Evolutionary conservation across 371 early-diverging fungal species (phyloP).

Genomic region (Rhizopus stolonifer): DNA sequence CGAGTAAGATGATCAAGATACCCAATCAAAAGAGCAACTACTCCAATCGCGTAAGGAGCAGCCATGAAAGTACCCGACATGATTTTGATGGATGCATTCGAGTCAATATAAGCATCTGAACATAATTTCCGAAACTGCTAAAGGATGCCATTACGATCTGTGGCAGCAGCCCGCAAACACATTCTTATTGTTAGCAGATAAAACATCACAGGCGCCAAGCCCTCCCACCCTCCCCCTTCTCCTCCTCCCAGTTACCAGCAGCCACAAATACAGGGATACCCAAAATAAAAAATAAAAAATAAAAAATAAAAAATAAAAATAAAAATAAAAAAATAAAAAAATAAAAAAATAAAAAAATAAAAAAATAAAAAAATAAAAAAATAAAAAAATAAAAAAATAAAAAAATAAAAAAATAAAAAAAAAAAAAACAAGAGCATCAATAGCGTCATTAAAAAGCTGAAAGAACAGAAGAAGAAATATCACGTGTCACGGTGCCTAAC

Average conservation of each 20-base stretch:
- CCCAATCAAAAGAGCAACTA: conserved; percentile 54
- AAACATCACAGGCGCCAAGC: conserved; percentile 61
- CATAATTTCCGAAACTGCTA: conserved; percentile 61
- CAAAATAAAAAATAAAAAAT: no score
- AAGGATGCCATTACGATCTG: conserved; percentile 45
- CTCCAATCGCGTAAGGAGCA: conserved; percentile 80
- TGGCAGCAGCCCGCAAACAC: conserved; percentile 73
- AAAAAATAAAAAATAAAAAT: no score
- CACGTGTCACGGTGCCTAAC: conserved; percentile 37
- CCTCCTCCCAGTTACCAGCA: conserved; percentile 76
- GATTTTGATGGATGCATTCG: conserved; percentile 35
- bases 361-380: no score
- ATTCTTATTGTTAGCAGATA: conserved; percentile 62
- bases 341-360: no score
- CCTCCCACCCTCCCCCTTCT: no score
- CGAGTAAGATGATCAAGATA: conserved; percentile 23
- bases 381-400: no score
- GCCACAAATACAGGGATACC: conserved; percentile 70
- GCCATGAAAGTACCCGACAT: conserved; percentile 84
- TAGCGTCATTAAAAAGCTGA: conserved; percentile 36
- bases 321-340: no score
- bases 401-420: no score
- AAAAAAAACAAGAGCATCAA: conserved; percentile 45
- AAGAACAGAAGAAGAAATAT: conserved; percentile 4
- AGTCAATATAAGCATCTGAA: conserved; percentile 48